A percentile compares a stretch with the other conserved stretches of the same genome.
Conservation (phyloP, 306 rosid species). For the Sesbania bispinosa region DNA sequence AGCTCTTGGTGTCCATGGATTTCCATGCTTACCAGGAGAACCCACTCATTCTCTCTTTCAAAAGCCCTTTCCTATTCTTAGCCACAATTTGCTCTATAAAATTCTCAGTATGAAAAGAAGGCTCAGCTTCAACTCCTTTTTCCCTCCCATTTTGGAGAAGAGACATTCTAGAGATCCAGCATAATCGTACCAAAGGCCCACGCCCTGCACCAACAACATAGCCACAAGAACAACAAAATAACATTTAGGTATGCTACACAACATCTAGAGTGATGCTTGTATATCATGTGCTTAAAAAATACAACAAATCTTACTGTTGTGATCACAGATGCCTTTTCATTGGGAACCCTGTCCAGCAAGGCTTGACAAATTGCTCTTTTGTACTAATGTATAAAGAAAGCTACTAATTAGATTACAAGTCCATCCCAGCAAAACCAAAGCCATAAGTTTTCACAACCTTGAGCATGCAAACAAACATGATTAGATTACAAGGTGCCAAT, state of each 20-base stretch:
- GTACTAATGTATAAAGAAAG: slow-evolving; percentile 53
- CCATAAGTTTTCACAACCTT: not conserved
- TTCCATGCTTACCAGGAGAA: not conserved
- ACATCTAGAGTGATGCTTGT: not conserved
- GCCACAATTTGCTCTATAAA: not conserved
- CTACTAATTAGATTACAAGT: not conserved
- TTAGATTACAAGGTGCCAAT: not conserved
- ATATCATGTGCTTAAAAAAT: not conserved
- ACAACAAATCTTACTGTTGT: slow-evolving; percentile 45
- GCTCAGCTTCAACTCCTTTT: not conserved
- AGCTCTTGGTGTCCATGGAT: not conserved
- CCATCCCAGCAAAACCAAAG: not conserved
- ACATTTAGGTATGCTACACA: not conserved
- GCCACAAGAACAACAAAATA: slow-evolving; percentile 23
- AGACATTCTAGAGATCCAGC: not conserved
- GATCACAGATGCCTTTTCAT: slow-evolving; percentile 54
- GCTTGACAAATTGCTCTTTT: slow-evolving; percentile 81
- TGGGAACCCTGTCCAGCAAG: slow-evolving; percentile 80
- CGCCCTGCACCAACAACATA: slow-evolving; percentile 99
- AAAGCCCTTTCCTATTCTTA: not conserved
- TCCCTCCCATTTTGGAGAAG: not conserved
- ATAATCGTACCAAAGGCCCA: slow-evolving; percentile 96
- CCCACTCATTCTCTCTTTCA: not conserved
- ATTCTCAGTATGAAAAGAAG: not conserved
- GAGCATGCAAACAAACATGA: not conserved